Percentiles rank a stretch among this genome's conserved stretches.
Conservation (phyloP, 495 filamentous ascomycete species). For the Sporormia fimetaria region DNA sequence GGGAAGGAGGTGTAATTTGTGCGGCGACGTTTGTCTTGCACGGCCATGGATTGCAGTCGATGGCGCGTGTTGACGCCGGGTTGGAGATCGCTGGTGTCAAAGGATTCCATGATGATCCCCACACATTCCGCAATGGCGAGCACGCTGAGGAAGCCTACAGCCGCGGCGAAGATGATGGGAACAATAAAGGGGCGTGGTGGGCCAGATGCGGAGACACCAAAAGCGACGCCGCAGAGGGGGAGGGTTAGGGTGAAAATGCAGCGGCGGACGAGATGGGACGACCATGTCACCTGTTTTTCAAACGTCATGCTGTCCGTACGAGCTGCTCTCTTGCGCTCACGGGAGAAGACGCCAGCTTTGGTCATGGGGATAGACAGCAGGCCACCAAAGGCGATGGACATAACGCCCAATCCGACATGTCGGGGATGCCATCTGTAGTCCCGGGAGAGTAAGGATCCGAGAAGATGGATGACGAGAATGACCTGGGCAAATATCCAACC, state of each 20-base stretch:
- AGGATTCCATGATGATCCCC: slow-evolving; percentile 69
- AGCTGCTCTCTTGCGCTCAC: slow-evolving; percentile 43
- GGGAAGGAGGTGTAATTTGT: slow-evolving; percentile 60
- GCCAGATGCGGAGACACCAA: slow-evolving; percentile 52
- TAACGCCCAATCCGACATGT: slow-evolving; percentile 50
- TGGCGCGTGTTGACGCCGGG: slow-evolving; percentile 47
- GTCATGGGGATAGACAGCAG: slow-evolving; percentile 58
- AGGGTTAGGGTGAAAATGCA: slow-evolving; percentile 53
- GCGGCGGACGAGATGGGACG: slow-evolving; percentile 54
- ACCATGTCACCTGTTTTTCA: slow-evolving; percentile 48
- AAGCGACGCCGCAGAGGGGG: slow-evolving; percentile 51
- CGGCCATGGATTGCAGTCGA: slow-evolving; percentile 36
- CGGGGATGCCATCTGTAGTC: slow-evolving; percentile 51
- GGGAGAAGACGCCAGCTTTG: slow-evolving; percentile 54
- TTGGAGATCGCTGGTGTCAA: slow-evolving; percentile 64
- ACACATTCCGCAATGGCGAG: slow-evolving; percentile 66
- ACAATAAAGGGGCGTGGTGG: slow-evolving; percentile 45
- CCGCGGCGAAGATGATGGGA: slow-evolving; percentile 54
- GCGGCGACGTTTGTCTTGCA: slow-evolving; percentile 41
- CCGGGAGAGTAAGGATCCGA: slow-evolving; percentile 53
- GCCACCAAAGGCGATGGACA: slow-evolving; percentile 53
- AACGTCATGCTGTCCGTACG: slow-evolving; percentile 50
- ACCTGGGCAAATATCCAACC: slow-evolving; percentile 70
- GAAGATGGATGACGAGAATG: slow-evolving; percentile 55
- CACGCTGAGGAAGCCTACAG: slow-evolving; percentile 56